Evolutionary conservation across 225 moss, liverwort and hornwort genomes (phyloP).

Genomic region (Pseudisothecium myosuroides): DNA sequence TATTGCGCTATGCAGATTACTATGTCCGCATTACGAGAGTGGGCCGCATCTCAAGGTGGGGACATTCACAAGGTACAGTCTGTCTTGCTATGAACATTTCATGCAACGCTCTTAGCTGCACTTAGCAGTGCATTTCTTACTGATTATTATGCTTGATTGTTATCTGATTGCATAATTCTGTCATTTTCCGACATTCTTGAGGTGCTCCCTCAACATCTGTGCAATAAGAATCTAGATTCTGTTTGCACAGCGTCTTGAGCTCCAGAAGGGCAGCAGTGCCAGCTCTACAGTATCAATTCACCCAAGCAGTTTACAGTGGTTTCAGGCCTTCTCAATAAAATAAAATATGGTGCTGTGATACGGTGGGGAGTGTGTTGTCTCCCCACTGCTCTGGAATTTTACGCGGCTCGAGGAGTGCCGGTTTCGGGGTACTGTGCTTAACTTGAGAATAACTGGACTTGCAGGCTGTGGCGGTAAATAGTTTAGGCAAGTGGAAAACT

Average conservation of each 20-base stretch:
- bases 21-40: slow-evolving; percentile 94
- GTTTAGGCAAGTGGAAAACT: slow-evolving; percentile 88
- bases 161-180: neutral
- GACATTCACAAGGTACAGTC: slow-evolving; percentile 69
- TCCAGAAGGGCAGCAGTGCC: neutral
- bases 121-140: neutral
- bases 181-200: neutral
- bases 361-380: neutral
- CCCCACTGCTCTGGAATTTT: neutral
- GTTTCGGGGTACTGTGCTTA: neutral
- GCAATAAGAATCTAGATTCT: neutral
- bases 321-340: neutral
- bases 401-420: neutral
- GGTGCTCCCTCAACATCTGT: neutral
- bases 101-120: neutral
- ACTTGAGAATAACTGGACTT: neutral
- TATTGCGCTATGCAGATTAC: slow-evolving; percentile 57
- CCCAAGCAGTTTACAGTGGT: neutral
- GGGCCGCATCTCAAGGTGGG: slow-evolving; percentile 93
- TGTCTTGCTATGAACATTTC: neutral
- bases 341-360: neutral
- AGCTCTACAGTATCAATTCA: neutral
- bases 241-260: neutral
- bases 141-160: neutral
- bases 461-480: slow-evolving; percentile 95